These are phyloP conservation scores for Apophysomyces variabilis DNA, from an alignment of 371 early-diverging fungal genomes.

Conservation along the genomic window DNA sequence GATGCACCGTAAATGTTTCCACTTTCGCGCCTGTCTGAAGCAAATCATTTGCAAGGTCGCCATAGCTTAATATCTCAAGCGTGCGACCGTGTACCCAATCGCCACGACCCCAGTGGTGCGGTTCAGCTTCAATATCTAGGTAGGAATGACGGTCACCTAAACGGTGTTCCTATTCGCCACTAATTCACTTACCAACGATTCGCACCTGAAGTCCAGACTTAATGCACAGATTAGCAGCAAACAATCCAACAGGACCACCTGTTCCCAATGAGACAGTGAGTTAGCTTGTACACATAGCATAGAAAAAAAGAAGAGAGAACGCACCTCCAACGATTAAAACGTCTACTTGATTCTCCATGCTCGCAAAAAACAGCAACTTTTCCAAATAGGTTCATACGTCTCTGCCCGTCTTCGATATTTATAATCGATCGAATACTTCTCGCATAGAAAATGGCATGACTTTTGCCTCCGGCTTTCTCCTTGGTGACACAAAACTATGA, in stretches of 20 bases:
- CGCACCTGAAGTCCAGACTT: neutral
- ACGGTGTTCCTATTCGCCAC: neutral
- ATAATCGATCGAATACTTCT: neutral
- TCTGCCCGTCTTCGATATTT: neutral
- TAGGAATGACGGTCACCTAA: neutral
- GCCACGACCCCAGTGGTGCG: conserved; percentile 56
- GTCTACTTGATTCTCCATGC: neutral
- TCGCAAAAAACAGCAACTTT: neutral
- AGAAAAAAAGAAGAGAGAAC: neutral
- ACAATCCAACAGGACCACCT: conserved; percentile 1
- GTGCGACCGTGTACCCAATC: conserved; percentile 56
- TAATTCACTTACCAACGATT: neutral
- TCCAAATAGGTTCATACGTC: neutral
- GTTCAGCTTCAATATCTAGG: conserved; percentile 38
- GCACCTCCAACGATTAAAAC: neutral
- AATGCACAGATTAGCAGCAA: conserved; percentile 2
- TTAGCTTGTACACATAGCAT: too few relatives aligned
- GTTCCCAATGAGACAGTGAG: neutral
- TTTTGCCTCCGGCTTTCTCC: conserved; percentile 7
- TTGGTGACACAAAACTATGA: neutral
- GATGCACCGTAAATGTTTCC: conserved; percentile 38
- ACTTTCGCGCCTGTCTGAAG: conserved; percentile 49
- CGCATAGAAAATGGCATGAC: conserved; percentile 6
- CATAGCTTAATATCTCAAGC: conserved; percentile 40
- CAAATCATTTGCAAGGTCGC: conserved; percentile 35